A percentile compares a stretch with the other conserved stretches of the same genome.
phyloP scores from a whole-genome alignment of 1,284 basidiomycete genomes.

The Ganoderma leucocontextum region DNA sequence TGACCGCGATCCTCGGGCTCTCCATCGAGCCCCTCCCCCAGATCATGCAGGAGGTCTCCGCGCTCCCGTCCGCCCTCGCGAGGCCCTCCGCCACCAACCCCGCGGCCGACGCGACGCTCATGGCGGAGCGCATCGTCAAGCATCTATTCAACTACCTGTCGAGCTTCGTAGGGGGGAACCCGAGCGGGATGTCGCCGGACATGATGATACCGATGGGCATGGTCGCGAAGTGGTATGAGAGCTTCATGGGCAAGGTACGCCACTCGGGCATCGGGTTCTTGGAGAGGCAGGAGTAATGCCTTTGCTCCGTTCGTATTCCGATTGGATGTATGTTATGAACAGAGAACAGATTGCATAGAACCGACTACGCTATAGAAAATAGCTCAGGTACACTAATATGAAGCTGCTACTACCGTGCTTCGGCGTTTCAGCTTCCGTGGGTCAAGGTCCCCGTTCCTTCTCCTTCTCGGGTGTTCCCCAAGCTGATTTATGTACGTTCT shows the following conservation, averaged over 20 bases:
- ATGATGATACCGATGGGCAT: slow-evolving; percentile 78
- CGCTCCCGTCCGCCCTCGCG: slow-evolving; percentile 50
- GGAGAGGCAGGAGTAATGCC: slow-evolving; percentile 64
- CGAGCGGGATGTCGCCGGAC: slow-evolving; percentile 61
- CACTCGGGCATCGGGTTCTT: slow-evolving; percentile 79
- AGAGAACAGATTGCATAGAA: too few relatives aligned
- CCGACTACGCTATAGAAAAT: too few relatives aligned
- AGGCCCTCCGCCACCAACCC: slow-evolving; percentile 7
- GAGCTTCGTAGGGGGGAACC: slow-evolving; percentile 69
- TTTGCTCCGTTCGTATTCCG: neutral
- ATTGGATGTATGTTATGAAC: neutral
- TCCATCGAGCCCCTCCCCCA: slow-evolving; percentile 71
- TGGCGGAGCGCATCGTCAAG: slow-evolving; percentile 75
- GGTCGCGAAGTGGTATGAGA: slow-evolving; percentile 86
- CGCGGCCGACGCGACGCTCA: slow-evolving; percentile 45
- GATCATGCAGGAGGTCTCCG: slow-evolving; percentile 62
- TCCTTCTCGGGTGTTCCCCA: neutral
- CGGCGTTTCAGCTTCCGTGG: neutral
- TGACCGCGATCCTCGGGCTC: slow-evolving; percentile 77
- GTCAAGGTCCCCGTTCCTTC: neutral
- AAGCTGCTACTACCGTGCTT: neutral
- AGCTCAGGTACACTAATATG: too few relatives aligned
- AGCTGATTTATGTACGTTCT: neutral
- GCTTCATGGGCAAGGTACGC: slow-evolving; percentile 76
- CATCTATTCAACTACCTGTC: slow-evolving; percentile 88